Base-by-base conservation (phyloP, 2,329 filamentous ascomycete species). In the Calonectria ilicicola region DNA sequence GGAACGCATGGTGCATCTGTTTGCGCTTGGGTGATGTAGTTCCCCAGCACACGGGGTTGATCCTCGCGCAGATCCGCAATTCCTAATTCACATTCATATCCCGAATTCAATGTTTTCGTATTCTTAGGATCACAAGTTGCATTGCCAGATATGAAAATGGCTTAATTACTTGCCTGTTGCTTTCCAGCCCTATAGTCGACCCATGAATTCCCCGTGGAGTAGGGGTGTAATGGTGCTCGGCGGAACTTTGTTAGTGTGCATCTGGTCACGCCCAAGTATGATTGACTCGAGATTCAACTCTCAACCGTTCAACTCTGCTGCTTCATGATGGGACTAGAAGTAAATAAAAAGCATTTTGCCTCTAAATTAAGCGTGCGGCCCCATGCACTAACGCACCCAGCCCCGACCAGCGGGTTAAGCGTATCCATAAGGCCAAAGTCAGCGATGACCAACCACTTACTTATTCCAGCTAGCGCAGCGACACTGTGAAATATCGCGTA, bases 371-470 rank as follows among this genome's bases (percentile, higher is more conserved):
- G 51, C 10, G 19, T 56, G 51, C 19, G 4, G n/a, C 29, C 47
- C 29, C 35, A 23, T 56, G 10, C 29, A 56, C 29, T 17, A 56
- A 56, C 17, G 10, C 6, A 35, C 17, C 9, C 27, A 56, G 51
- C 19, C 29, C 51, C 29, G 10, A 4, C 29, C 27, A 38, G 27
- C 12, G 27, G 19, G 19, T 35, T 56, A 56, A 56, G 51, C 29
- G 51, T 35, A 19, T 38, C 5, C 19, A 23, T 12, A 56, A 56
- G 19, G 51, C 51, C 14, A 56, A 56, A 35, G 51, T 56, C 51
- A 56, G 51, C 51, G 9, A 56, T 56, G 51, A 56, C 51, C 51
- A 56, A 56, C 51, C 51, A 56, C 17, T 56, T 56, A 56, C 29
- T 56, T 29, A 56, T 56, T 29, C 10, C n/a, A 17, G 51, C 29